Percentiles rank a stretch among this genome's conserved stretches.
These are phyloP conservation scores for Eucalyptus victrix DNA, from an alignment of 345 rosid genomes.

Conservation along the genomic window DNA sequence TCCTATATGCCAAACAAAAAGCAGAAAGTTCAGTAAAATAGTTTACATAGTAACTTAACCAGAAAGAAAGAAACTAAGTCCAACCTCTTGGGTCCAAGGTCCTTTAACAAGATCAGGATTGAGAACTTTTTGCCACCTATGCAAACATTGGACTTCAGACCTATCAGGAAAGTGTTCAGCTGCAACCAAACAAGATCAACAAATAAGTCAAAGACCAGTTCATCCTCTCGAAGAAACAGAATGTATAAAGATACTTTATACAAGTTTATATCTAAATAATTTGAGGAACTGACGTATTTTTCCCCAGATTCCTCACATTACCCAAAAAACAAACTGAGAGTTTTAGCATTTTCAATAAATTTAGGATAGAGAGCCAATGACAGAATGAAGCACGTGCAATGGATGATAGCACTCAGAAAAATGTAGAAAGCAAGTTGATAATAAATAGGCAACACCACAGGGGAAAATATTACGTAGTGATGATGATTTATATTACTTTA, in stretches of 20 bases:
- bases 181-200: conserved; percentile 15
- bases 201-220: neutral
- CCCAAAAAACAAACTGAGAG: neutral
- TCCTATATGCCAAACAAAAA: conserved; percentile 33
- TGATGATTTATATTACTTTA: no score
- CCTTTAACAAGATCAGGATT: conserved; percentile 96
- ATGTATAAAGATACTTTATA: neutral
- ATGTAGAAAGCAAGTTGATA: neutral
- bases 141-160: conserved; percentile 97
- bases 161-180: conserved; percentile 77
- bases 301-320: neutral
- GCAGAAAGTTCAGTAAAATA: neutral
- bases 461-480: neutral
- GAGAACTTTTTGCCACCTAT: conserved; percentile 99
- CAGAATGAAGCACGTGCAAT: neutral
- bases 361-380: neutral
- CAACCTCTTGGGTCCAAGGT: conserved; percentile 96
- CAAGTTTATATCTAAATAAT: neutral
- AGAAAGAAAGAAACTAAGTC: neutral
- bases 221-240: neutral
- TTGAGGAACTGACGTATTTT: neutral
- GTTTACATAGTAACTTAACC: neutral
- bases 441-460: neutral
- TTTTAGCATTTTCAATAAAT: neutral
- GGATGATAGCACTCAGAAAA: neutral